Conservation (phyloP, 768 basidiomycete species). For the Tricholoma bakamatsutake region DNA sequence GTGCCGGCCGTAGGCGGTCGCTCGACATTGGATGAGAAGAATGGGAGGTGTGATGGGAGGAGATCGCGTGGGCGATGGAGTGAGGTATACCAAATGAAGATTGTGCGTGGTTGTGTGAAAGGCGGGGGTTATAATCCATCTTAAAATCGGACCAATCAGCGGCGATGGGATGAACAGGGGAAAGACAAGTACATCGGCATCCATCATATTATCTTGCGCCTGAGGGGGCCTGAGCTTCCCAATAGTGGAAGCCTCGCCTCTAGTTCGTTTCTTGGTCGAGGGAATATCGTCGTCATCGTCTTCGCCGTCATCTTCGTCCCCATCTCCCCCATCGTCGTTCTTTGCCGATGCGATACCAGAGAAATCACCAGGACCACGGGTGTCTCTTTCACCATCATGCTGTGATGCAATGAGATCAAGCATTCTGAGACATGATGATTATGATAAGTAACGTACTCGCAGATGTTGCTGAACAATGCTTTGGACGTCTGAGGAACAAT, state of each 20-base stretch:
- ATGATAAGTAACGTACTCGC: slow-evolving; percentile 23
- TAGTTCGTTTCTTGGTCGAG: not conserved
- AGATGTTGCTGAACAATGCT: slow-evolving; percentile 67
- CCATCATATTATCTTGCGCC: not conserved
- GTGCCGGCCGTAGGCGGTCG: not conserved
- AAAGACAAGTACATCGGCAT: not conserved
- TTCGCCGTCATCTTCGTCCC: slow-evolving; percentile 27
- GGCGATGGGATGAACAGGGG: not conserved
- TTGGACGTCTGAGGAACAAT: slow-evolving; percentile 66
- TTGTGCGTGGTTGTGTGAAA: not conserved
- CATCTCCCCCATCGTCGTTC: slow-evolving; percentile 31
- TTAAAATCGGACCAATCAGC: not conserved
- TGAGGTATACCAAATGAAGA: not conserved
- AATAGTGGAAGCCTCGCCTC: not conserved
- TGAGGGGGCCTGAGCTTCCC: not conserved
- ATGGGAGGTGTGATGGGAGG: not conserved
- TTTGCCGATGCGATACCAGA: slow-evolving; percentile 26
- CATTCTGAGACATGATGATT: not conserved
- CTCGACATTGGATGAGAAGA: slow-evolving; percentile 2
- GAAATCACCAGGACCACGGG: slow-evolving; percentile 41
- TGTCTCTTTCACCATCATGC: slow-evolving; percentile 48
- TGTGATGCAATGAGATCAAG: slow-evolving; percentile 16
- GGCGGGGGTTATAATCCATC: not conserved
- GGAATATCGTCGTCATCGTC: not conserved
- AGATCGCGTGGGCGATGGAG: not conserved